A percentile compares a stretch with the other conserved stretches of the same genome.
These are phyloP conservation scores for Rutidosis leptorrhynchoides DNA, from an alignment of 129 eudicot species.

Conservation along the genomic window DNA sequence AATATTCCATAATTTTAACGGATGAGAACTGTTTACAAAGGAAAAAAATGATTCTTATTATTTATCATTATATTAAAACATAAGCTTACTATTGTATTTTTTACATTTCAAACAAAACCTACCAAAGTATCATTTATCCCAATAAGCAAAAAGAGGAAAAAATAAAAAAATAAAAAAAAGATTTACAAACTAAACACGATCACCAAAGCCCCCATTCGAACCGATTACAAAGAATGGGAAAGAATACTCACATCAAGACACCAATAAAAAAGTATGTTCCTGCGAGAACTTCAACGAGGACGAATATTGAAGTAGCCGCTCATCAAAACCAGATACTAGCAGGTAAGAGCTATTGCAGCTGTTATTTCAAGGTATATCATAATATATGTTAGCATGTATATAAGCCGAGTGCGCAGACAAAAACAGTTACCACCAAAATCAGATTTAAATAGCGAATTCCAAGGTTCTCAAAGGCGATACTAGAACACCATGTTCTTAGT, in stretches of 20 bases:
- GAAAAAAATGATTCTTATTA: slow-evolving; percentile 1
- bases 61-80: slow-evolving; percentile 2
- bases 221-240: background rate
- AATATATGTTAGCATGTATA: background rate
- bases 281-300: slow-evolving; percentile 26
- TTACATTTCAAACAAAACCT: slow-evolving; percentile 29
- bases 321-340: slow-evolving; percentile 5
- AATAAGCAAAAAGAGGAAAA: slow-evolving; percentile 8
- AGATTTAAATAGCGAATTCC: background rate
- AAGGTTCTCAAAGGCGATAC: background rate
- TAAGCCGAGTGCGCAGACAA: background rate
- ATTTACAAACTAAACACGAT: slow-evolving; percentile 28
- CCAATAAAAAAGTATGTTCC: slow-evolving; percentile 7
- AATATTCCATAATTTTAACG: too few relatives aligned
- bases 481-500: background rate
- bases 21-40: background rate
- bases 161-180: background rate
- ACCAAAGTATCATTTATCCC: slow-evolving; percentile 21
- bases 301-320: slow-evolving; percentile 15
- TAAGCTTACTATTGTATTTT: slow-evolving; percentile 2
- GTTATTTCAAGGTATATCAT: background rate
- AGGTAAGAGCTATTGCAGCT: slow-evolving; percentile 7
- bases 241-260: slow-evolving; percentile 6
- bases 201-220: background rate
- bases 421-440: background rate